Evolutionary conservation across 805 yeast species (phyloP).

Genomic region (Starmerella bacillaris): DNA sequence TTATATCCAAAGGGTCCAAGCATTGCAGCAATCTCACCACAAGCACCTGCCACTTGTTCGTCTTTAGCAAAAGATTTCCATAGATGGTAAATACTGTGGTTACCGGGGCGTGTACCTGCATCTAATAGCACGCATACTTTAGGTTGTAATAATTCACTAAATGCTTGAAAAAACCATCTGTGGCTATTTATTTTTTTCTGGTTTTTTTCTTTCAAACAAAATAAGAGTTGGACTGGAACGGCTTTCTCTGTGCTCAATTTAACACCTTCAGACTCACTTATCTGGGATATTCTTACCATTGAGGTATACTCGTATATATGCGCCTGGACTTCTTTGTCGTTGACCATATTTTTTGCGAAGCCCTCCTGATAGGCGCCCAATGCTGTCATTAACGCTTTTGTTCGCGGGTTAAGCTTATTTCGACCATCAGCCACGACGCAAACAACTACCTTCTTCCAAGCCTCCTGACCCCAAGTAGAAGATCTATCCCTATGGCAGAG

Average conservation of each 20-base stretch:
- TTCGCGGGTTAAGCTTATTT: conserved; percentile 56
- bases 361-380: conserved; percentile 91
- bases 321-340: conserved; percentile 60
- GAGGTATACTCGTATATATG: conserved; percentile 91
- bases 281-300: conserved; percentile 63
- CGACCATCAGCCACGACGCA: conserved; percentile 87
- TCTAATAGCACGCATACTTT: conserved; percentile 69
- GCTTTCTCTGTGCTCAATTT: conserved; percentile 47
- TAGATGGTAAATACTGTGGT: conserved; percentile 65
- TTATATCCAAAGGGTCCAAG: conserved; percentile 43
- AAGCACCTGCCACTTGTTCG: conserved; percentile 84
- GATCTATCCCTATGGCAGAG: conserved; percentile 45
- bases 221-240: conserved; percentile 72
- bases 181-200: conserved; percentile 85
- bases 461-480: conserved; percentile 79
- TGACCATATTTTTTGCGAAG: conserved; percentile 78
- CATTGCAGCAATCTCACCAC: conserved; percentile 88
- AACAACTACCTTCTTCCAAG: conserved; percentile 89
- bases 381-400: conserved; percentile 66
- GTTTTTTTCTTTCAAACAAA: conserved; percentile 79
- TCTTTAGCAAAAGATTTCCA: conserved; percentile 71
- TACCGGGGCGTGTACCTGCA: conserved; percentile 85
- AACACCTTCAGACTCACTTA: conserved; percentile 35
- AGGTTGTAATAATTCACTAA: conserved; percentile 67
- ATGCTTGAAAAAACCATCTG: conserved; percentile 91